A percentile compares a stretch with the other conserved stretches of the same genome.
Evolutionary conservation across 1,284 basidiomycete genomes (phyloP).

Genomic region (Puccinia novopanici): DNA sequence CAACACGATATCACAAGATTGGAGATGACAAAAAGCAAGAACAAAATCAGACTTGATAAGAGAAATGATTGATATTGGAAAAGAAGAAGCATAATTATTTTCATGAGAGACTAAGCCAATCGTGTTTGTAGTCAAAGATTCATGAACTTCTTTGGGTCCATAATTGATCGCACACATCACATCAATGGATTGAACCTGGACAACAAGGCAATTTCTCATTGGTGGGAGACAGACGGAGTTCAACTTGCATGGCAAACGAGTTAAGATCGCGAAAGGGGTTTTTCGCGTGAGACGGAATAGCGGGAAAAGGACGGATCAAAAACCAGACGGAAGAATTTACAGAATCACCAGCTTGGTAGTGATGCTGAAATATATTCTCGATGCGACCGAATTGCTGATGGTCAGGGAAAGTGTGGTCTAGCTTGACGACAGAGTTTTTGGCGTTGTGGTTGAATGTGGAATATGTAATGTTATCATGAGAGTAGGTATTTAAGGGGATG

Average conservation of each 20-base stretch:
- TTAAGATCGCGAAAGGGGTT: no score
- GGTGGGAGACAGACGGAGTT: no score
- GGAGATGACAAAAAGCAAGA: no score
- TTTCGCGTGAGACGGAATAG: no score
- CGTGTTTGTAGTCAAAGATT: not conserved
- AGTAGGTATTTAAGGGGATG: not conserved
- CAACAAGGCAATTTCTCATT: no score
- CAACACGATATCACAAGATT: no score
- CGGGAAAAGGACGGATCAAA: no score
- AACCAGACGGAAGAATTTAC: not conserved
- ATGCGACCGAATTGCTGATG: not conserved
- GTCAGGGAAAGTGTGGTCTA: not conserved
- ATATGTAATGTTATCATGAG: not conserved
- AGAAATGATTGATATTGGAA: no score
- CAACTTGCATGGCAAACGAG: no score
- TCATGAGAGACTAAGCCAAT: not conserved
- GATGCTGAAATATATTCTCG: not conserved
- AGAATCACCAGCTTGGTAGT: not conserved
- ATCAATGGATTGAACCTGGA: not conserved
- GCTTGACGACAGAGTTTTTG: not conserved
- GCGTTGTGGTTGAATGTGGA: constrained; percentile 10
- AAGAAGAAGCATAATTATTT: no score
- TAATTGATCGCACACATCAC: not conserved
- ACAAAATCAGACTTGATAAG: no score
- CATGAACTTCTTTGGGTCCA: not conserved